Conservation (phyloP, 176 grass and related monocot species). For the Bolboschoenus planiculmis region DNA sequence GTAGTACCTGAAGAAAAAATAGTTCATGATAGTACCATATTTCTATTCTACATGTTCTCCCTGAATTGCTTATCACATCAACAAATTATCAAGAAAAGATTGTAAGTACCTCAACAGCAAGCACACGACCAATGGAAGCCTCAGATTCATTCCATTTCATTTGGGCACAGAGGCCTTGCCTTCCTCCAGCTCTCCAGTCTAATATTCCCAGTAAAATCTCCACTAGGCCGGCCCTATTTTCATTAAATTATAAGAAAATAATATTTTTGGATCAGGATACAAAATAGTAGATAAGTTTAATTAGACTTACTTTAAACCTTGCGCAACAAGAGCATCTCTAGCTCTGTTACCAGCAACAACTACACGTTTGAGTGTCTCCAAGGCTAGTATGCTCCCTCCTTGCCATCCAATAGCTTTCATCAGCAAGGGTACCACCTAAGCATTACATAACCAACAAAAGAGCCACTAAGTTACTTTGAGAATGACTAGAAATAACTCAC, state of each 20-base stretch:
- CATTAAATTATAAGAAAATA: conserved; percentile 7
- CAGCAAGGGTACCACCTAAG: conserved; percentile 85
- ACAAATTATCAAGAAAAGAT: conserved; percentile 22
- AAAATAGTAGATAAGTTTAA: background rate
- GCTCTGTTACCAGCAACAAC: conserved; percentile 94
- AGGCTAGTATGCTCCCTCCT: conserved; percentile 86
- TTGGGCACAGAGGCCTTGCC: conserved; percentile 74
- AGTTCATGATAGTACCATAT: conserved; percentile 10
- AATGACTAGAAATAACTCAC: background rate
- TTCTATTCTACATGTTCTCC: conserved; percentile 1
- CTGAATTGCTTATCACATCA: background rate
- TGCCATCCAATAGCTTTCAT: conserved; percentile 99
- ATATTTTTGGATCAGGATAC: background rate
- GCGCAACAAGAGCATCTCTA: conserved; percentile 93
- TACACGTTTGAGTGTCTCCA: conserved; percentile 98
- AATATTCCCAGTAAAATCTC: conserved; percentile 93
- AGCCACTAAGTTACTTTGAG: background rate
- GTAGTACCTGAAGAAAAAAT: conserved; percentile 57
- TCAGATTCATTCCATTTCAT: conserved; percentile 99
- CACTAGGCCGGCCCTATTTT: conserved; percentile 82
- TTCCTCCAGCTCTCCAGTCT: conserved; percentile 95
- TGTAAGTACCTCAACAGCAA: conserved; percentile 82
- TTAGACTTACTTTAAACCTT: conserved; percentile 83
- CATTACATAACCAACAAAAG: conserved; percentile 28
- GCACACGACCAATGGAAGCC: conserved; percentile 88